Evolutionary conservation across 495 filamentous ascomycete genomes (phyloP), one percentile per base, ranked within the genome.

Genomic region (Penicillium dipodomyicola): DNA sequence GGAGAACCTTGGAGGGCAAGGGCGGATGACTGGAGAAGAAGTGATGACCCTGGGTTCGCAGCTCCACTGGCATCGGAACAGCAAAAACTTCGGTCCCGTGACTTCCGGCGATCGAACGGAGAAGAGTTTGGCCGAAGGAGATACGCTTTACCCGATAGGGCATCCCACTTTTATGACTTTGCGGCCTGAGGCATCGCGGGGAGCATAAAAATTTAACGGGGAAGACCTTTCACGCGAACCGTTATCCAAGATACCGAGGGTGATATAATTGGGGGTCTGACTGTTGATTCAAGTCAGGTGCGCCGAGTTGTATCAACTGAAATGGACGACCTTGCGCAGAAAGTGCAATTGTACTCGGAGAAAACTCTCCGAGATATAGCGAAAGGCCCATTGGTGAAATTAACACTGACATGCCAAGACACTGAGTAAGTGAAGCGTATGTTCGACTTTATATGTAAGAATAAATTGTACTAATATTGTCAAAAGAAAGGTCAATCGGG

Each of bases 41-140:
- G 22, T 56, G 62, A 60, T 58, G 60, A 48, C 59, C 57, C 55
- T 65, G 52, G 60, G 57, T 52, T 67, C 50, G 33, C 65, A 66
- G 58, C 61, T 65, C 62, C 67, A 70, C 68, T 59, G 67, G 45
- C 33, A 56, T 54, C 65, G 63, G 59, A 54, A 52, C 61, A 70
- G 68, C 69, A 76, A 77, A 75, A 77, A 75, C 68, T 75, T 73
- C 70, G 69, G 62, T 70, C 73, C 70, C 72, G 72, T 74, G 73
- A 73, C 64, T 55, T 29, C 12, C 33, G 50, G 35, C 8, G 42
- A 29, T 49, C 33, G 2, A 8, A 4, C 61, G 74, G 67, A 70
- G 30, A 20, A 67, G 57, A 15, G 48, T 65, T 65, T 29, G 0
- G 0, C 72, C 69, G 72, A 27, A 0, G 3, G 1, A 8, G 12